Evolutionary conservation across 495 filamentous ascomycete genomes (phyloP).

Genomic region (Aspergillus leporis): DNA sequence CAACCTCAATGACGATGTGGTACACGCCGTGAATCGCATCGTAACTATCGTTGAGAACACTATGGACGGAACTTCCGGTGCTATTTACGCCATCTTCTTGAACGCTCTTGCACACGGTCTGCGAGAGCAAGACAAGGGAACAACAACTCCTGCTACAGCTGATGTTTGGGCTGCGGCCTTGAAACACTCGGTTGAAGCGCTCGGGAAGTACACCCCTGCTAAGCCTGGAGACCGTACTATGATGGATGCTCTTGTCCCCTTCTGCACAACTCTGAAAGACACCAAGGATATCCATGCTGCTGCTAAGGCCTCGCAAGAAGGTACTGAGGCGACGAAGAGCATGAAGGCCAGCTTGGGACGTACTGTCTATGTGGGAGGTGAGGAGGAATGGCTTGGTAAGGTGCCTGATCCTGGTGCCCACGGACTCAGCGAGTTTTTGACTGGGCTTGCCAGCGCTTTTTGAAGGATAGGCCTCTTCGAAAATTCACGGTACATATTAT

Average conservation of each 20-base stretch:
- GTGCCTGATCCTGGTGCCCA: slow-evolving; percentile 91
- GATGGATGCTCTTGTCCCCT: slow-evolving; percentile 87
- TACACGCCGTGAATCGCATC: slow-evolving; percentile 71
- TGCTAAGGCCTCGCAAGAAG: slow-evolving; percentile 71
- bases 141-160: slow-evolving; percentile 48
- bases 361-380: slow-evolving; percentile 89
- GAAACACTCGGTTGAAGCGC: slow-evolving; percentile 63
- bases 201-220: slow-evolving; percentile 87
- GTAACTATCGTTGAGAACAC: slow-evolving; percentile 79
- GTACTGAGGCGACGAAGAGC: slow-evolving; percentile 79
- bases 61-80: slow-evolving; percentile 97
- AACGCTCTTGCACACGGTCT: slow-evolving; percentile 82
- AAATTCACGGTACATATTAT: slow-evolving; percentile 17
- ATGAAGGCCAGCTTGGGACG: slow-evolving; percentile 90
- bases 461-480: slow-evolving; percentile 8
- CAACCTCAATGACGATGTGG: slow-evolving; percentile 64
- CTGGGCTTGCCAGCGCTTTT: slow-evolving; percentile 65
- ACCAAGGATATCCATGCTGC: slow-evolving; percentile 67
- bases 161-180: slow-evolving; percentile 76
- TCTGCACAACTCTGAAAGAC: slow-evolving; percentile 67
- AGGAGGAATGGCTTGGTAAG: slow-evolving; percentile 67
- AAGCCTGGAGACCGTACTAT: slow-evolving; percentile 86
- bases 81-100: slow-evolving; percentile 93
- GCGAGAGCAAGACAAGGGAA: slow-evolving; percentile 53
- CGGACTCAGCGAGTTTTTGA: slow-evolving; percentile 79